Evolutionary conservation across 495 filamentous ascomycete genomes (phyloP).

Genomic region (Lasiosphaeria miniovina): DNA sequence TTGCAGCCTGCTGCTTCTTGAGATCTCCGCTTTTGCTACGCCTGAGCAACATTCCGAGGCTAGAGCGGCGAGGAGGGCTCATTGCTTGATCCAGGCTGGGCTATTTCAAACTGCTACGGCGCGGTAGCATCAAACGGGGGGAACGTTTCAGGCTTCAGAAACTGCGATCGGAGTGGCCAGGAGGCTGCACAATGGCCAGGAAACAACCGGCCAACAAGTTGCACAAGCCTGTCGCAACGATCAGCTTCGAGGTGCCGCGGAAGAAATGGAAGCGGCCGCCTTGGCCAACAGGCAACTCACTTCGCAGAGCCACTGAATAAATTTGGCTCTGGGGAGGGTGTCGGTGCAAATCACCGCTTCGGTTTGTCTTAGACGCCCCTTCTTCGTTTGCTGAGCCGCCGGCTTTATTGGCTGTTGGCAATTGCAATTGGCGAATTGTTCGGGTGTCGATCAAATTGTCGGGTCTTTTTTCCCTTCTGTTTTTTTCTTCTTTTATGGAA

Average conservation of each 20-base stretch:
- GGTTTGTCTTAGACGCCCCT: conserved; percentile 6
- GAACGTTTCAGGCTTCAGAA: conserved; percentile 17
- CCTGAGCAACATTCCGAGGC: conserved; percentile 66
- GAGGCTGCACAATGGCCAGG: conserved; percentile 4
- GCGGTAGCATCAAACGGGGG: conserved; percentile 20
- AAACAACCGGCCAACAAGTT: conserved; percentile 10
- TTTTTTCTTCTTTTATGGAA: neutral
- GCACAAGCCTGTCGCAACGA: conserved; percentile 9
- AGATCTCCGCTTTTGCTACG: conserved; percentile 78
- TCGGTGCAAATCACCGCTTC: conserved; percentile 21
- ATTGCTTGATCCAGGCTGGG: conserved; percentile 34
- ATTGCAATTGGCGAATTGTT: neutral
- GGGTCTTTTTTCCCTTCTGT: no score
- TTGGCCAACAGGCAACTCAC: conserved; percentile 11
- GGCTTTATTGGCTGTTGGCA: conserved; percentile 9
- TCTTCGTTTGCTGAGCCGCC: conserved; percentile 3
- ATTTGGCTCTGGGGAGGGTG: conserved; percentile 10
- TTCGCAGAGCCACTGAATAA: conserved; percentile 1
- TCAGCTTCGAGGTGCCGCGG: conserved; percentile 5
- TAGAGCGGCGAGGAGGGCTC: conserved; percentile 50
- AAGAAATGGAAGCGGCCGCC: conserved; percentile 5
- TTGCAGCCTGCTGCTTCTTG: conserved; percentile 60
- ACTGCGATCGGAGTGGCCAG: conserved; percentile 14
- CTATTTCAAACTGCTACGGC: conserved; percentile 24
- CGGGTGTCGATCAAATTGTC: conserved; percentile 1